Evolutionary conservation across 2,329 filamentous ascomycete species (phyloP).

Genomic region (Claviceps paspali): DNA sequence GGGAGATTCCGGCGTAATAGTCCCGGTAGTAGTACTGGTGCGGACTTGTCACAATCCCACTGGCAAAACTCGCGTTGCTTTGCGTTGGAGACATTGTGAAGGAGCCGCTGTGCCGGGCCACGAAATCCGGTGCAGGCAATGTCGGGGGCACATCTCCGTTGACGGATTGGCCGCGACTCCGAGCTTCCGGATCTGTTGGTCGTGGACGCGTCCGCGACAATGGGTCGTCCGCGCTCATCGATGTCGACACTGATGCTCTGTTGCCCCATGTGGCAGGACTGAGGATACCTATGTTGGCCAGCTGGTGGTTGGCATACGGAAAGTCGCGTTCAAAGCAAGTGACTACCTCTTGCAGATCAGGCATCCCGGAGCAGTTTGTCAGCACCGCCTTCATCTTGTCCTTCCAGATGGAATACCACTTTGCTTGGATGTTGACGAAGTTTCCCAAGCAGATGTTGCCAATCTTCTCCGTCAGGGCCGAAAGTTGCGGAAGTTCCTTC

Average conservation of each 20-base stretch:
- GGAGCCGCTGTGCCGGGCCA: slow-evolving; percentile 48
- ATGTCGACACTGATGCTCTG: slow-evolving; percentile 43
- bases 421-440: slow-evolving; percentile 69
- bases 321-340: slow-evolving; percentile 68
- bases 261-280: slow-evolving; percentile 55
- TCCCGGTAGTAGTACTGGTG: slow-evolving; percentile 43
- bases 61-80: slow-evolving; percentile 10
- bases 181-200: slow-evolving; percentile 32
- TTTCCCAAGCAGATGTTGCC: slow-evolving; percentile 71
- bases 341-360: slow-evolving; percentile 58
- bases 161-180: slow-evolving; percentile 44
- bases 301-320: slow-evolving; percentile 55
- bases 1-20: slow-evolving; percentile 26
- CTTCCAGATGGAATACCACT: slow-evolving; percentile 73
- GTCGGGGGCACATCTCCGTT: slow-evolving; percentile 48
- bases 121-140: slow-evolving; percentile 51
- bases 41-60: slow-evolving; percentile 26
- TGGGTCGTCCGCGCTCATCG: slow-evolving; percentile 36
- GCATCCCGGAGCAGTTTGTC: slow-evolving; percentile 44
- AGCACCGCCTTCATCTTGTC: slow-evolving; percentile 68
- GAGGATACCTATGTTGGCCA: slow-evolving; percentile 58
- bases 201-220: slow-evolving; percentile 33
- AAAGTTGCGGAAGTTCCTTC: slow-evolving; percentile 77
- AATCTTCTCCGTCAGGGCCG: slow-evolving; percentile 63
- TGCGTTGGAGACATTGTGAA: slow-evolving; percentile 45